These are phyloP conservation scores for Diaporthe amygdali DNA, from an alignment of 2,329 filamentous ascomycete genomes.

Conservation along the genomic window DNA sequence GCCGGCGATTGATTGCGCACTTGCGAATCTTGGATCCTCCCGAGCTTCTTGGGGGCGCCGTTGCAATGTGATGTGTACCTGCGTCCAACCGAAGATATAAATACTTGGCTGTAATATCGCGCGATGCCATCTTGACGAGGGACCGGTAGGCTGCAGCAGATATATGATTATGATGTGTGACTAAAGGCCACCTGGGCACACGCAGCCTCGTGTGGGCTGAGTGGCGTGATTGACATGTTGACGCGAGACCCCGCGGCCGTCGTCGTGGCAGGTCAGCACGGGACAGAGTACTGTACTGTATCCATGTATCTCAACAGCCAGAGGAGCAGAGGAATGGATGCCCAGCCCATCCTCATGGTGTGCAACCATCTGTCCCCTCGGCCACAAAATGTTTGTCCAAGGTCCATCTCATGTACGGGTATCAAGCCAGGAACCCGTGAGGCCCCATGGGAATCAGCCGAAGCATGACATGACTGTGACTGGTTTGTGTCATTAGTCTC, in stretches of 20 bases:
- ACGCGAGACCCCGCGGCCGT: background rate
- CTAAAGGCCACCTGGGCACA: background rate
- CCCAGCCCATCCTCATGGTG: background rate
- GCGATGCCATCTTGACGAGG: background rate
- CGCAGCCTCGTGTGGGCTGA: background rate
- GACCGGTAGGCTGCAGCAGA: background rate
- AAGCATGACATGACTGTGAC: background rate
- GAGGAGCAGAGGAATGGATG: background rate
- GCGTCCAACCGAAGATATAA: conserved; percentile 7
- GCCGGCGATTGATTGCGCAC: background rate
- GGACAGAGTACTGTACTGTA: background rate
- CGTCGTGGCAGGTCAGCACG: background rate
- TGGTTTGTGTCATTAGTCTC: background rate
- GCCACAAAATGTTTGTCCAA: background rate
- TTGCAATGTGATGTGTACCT: conserved; percentile 5
- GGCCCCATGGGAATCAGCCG: no score
- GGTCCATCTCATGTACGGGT: no score
- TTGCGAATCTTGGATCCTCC: background rate
- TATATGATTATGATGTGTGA: conserved; percentile 10
- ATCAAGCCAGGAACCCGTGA: no score
- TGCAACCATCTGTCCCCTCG: background rate
- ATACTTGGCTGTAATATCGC: background rate
- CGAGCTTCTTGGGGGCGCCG: background rate
- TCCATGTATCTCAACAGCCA: background rate
- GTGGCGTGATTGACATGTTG: no score